These are phyloP conservation scores for Cyclaneusma minus DNA, from an alignment of 2,329 filamentous ascomycete species.

Conservation along the genomic window DNA sequence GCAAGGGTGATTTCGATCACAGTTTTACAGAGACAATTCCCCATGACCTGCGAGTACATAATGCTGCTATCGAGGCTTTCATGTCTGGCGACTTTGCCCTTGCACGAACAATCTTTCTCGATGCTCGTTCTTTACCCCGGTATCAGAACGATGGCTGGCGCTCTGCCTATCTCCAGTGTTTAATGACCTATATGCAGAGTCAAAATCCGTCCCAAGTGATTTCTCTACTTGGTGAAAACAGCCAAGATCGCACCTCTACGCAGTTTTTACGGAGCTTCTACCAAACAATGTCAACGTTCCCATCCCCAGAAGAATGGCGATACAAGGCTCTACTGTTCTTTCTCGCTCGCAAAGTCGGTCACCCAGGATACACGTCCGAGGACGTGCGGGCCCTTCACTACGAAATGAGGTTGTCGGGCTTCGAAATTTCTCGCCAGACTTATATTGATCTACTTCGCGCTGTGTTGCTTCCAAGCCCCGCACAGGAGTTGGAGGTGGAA, in stretches of 20 bases:
- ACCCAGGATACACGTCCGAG: slow-evolving; percentile 21
- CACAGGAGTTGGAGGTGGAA: slow-evolving; percentile 7
- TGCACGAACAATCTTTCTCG: no score
- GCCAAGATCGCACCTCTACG: slow-evolving; percentile 22
- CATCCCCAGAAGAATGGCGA: slow-evolving; percentile 16
- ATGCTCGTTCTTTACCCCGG: no score
- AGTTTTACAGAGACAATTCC: no score
- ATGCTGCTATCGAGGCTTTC: no score
- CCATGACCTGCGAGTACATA: no score
- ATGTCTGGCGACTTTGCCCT: no score
- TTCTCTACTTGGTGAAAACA: no score
- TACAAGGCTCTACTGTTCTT: slow-evolving; percentile 21
- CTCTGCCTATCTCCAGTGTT: slow-evolving; percentile 6
- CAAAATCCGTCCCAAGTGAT: no score
- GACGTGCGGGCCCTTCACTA: slow-evolving; percentile 19
- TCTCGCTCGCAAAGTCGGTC: slow-evolving; percentile 21
- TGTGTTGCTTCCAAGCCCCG: slow-evolving; percentile 18
- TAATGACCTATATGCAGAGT: no score
- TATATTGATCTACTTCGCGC: slow-evolving; percentile 21
- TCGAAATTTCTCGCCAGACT: slow-evolving; percentile 19
- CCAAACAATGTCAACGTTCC: slow-evolving; percentile 14
- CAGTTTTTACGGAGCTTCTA: slow-evolving; percentile 26
- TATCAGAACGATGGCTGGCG: slow-evolving; percentile 10
- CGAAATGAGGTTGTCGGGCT: slow-evolving; percentile 19
- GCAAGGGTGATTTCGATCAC: no score